Percentiles rank a stretch among this genome's conserved stretches.
These are phyloP conservation scores for Penicillium chermesinum DNA, from an alignment of 495 filamentous ascomycete species.

Conservation along the genomic window DNA sequence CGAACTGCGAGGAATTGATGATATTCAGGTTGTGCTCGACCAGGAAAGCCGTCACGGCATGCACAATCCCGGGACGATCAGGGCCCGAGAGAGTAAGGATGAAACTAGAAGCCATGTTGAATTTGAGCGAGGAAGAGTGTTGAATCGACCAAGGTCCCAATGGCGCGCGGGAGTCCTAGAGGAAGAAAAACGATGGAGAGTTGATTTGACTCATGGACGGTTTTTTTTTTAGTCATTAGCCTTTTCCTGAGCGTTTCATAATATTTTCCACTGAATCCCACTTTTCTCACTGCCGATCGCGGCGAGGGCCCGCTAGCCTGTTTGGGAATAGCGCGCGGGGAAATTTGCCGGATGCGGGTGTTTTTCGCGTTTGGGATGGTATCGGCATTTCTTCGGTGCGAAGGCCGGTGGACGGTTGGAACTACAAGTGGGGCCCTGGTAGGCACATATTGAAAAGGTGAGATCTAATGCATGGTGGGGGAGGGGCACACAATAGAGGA, in stretches of 20 bases:
- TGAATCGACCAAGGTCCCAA: too few relatives aligned
- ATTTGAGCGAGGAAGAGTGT: too few relatives aligned
- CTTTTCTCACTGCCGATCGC: neutral
- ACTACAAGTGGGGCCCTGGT: too few relatives aligned
- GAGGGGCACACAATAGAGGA: too few relatives aligned
- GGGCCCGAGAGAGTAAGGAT: constrained; percentile 72
- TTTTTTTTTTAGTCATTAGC: too few relatives aligned
- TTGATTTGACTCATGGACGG: neutral
- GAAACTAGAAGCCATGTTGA: constrained; percentile 48
- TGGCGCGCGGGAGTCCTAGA: too few relatives aligned
- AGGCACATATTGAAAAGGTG: too few relatives aligned
- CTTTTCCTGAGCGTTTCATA: neutral
- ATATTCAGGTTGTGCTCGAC: constrained; percentile 64
- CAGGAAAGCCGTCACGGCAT: constrained; percentile 67
- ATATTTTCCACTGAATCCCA: neutral
- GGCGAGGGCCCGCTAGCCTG: neutral
- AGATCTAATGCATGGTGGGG: too few relatives aligned
- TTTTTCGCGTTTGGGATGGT: neutral
- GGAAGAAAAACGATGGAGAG: neutral
- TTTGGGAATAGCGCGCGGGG: neutral
- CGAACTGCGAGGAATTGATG: constrained; percentile 69
- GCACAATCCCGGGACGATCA: constrained; percentile 69
- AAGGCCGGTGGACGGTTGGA: too few relatives aligned
- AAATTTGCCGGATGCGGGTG: neutral
- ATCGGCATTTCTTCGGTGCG: too few relatives aligned